Evolutionary conservation across 106 monocot species (phyloP), one percentile per base, ranked within the genome.

Genomic region (Acorus gramineus): DNA sequence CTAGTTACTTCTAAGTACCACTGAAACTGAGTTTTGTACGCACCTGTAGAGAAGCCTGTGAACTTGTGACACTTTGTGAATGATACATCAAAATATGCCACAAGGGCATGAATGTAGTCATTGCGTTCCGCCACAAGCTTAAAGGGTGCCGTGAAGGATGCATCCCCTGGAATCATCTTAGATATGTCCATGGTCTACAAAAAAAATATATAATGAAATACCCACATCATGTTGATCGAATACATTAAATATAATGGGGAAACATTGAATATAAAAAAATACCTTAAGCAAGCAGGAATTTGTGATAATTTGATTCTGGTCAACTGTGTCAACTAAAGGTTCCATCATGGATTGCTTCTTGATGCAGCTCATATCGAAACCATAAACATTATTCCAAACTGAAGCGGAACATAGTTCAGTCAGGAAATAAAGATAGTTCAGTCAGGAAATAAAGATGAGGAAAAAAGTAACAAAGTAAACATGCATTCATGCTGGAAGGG

Each of bases 281-380:
- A 94, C 93, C 84, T 94, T 94, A 10, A 94, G 71, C 56, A 89
- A 65, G 53, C 84, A 83, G 63, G 75, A 83, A 55, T 86, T 90
- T 28, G 94, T 90, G 67, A 94, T 86, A 42, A 94, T 86, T 60
- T 94, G 89, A 64, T 92, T 81, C n/a, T 83, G 84, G 56, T 92
- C 84, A 3, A 92, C 87, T n/a, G 74, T 85, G 57, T 92, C 92
- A 69, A 94, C 89, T 59, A 94, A 84, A 65, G 93, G 94, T 70
- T 94, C 94, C 53, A 76, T 75, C 89, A 94, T 86, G 43, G 84
- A 76, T 53, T 86, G 89, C 60, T 90, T 90, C 75, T 64, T 94
- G 72, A 94, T 94, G 84, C 94, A 94, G 63, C 94, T 84, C 94
- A 94, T 94, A 46, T 94, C 79, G 61, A 94, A 94, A 11, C 94